A percentile compares a stretch with the other conserved stretches of the same genome.
Conservation (phyloP, 441 rosid genomes). For the Aquilaria agallochum region DNA sequence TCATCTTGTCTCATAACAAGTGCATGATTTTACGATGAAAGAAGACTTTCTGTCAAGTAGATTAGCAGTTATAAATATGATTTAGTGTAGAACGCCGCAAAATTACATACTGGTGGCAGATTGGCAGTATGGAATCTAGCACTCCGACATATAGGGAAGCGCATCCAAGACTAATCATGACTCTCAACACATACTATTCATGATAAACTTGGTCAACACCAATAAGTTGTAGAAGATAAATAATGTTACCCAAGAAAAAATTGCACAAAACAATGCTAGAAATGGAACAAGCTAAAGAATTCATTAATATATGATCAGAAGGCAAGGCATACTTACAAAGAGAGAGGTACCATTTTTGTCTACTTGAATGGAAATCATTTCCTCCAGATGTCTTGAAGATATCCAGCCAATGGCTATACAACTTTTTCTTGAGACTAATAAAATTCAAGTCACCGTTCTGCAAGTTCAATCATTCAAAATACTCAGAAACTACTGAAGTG, state of each 20-base stretch:
- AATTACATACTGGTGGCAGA: no score
- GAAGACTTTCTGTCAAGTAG: no score
- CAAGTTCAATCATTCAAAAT: constrained; percentile 12
- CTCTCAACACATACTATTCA: no score
- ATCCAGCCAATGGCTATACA: constrained; percentile 81
- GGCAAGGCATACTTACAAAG: constrained; percentile 53
- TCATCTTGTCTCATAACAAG: no score
- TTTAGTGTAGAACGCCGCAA: no score
- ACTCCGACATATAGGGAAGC: no score
- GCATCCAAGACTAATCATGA: no score
- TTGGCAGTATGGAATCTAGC: no score
- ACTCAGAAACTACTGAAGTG: no score
- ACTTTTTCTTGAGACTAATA: constrained; percentile 59
- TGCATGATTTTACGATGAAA: no score
- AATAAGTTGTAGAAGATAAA: neutral
- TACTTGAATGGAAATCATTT: constrained; percentile 62
- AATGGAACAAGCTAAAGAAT: constrained; percentile 6
- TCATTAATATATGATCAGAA: constrained; percentile 8
- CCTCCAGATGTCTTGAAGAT: constrained; percentile 55
- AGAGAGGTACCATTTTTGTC: constrained; percentile 66
- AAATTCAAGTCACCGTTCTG: constrained; percentile 32
- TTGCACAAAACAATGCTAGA: constrained; percentile 3
- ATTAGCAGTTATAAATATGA: no score
- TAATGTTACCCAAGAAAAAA: constrained; percentile 10
- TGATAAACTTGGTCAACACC: no score